A percentile compares a stretch with the other conserved stretches of the same genome.
Evolutionary conservation across 441 rosid species (phyloP).

Genomic region (Erodium trifolium): DNA sequence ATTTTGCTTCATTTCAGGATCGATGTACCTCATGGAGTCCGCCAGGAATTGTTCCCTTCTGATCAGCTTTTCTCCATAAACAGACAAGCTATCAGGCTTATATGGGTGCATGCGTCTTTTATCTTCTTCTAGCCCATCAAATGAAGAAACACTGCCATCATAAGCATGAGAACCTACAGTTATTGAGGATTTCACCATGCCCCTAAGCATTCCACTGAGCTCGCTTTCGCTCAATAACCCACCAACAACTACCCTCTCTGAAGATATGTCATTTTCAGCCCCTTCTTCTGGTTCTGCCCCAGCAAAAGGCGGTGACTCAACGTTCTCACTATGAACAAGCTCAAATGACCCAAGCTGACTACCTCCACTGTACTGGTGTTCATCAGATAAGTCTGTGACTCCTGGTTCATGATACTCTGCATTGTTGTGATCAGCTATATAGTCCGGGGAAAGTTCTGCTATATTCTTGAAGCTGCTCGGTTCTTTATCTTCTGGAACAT

Average conservation of each 20-base stretch:
- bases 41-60: constrained; percentile 28
- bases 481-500: constrained; percentile 26
- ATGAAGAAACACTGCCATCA: constrained; percentile 59
- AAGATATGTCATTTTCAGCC: constrained; percentile 17
- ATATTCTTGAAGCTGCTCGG: constrained; percentile 29
- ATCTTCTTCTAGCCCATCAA: constrained; percentile 48
- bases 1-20: constrained; percentile 25
- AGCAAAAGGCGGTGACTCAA: constrained; percentile 17
- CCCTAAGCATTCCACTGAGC: constrained; percentile 29
- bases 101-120: constrained; percentile 3
- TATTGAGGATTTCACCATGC: constrained; percentile 34
- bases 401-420: background rate
- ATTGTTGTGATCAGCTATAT: constrained; percentile 19
- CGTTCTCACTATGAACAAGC: constrained; percentile 5
- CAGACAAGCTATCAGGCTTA: constrained; percentile 23
- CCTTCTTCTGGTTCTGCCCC: constrained; percentile 20
- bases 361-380: too few relatives aligned
- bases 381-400: too few relatives aligned
- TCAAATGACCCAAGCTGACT: too few relatives aligned
- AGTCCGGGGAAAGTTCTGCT: constrained; percentile 25
- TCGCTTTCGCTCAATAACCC: constrained; percentile 25
- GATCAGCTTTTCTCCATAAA: constrained; percentile 29
- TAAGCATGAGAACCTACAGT: constrained; percentile 49
- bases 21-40: constrained; percentile 16
- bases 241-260: constrained; percentile 3